Conservation (phyloP, 768 basidiomycete species). For the Termitomyces sp. region DNA sequence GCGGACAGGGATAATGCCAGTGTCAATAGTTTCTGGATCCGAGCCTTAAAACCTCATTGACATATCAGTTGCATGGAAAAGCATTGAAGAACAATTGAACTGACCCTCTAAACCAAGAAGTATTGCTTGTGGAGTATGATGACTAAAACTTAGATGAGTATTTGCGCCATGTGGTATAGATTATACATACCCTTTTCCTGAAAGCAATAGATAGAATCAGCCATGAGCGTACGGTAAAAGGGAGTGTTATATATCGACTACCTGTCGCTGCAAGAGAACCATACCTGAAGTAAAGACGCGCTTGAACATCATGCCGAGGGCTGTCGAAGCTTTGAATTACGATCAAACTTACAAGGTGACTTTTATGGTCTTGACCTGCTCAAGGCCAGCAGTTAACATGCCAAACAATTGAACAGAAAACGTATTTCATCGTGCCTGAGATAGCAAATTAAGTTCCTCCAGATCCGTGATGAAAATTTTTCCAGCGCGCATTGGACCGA, state of each 20-base stretch:
- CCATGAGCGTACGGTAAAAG: neutral
- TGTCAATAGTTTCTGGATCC: constrained; percentile 92
- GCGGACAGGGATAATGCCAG: constrained; percentile 73
- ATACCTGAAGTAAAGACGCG: constrained; percentile 45
- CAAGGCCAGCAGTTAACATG: neutral
- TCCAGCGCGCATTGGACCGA: constrained; percentile 78
- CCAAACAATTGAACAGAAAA: constrained; percentile 2
- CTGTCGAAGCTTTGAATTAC: neutral
- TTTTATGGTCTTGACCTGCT: constrained; percentile 74
- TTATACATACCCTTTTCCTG: constrained; percentile 69
- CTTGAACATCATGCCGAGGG: neutral
- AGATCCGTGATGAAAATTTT: constrained; percentile 84
- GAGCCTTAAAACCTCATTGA: constrained; percentile 40
- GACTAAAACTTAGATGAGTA: constrained; percentile 34
- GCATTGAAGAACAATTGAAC: neutral
- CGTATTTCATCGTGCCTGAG: constrained; percentile 44
- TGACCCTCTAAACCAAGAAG: constrained; percentile 74
- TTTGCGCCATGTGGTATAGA: neutral
- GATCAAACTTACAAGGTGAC: constrained; percentile 58
- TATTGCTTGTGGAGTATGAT: constrained; percentile 85
- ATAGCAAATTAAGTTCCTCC: constrained; percentile 58
- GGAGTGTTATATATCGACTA: constrained; percentile 19
- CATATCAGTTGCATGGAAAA: neutral
- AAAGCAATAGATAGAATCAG: constrained; percentile 4
- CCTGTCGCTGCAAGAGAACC: constrained; percentile 93